These are phyloP conservation scores for Astragalus membranaceus DNA, from an alignment of 306 rosid genomes.

Conservation along the genomic window DNA sequence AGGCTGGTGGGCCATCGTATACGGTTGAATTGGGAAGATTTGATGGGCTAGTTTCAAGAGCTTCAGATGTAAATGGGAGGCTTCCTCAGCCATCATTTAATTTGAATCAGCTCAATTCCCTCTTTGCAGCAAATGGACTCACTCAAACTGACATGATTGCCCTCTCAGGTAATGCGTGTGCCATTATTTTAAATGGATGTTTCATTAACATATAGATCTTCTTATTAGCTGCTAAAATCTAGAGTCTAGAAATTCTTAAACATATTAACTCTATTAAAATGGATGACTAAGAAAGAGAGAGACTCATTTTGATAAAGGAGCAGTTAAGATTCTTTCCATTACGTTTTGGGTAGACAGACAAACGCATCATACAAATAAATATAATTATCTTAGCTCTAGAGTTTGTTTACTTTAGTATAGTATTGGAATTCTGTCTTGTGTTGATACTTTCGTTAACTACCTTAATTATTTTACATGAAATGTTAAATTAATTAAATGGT, in stretches of 20 bases:
- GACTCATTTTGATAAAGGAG: background rate
- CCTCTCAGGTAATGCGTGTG: constrained; percentile 51
- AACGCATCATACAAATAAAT: background rate
- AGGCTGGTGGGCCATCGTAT: constrained; percentile 73
- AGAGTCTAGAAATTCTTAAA: too few relatives aligned
- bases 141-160: constrained; percentile 72
- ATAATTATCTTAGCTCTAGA: background rate
- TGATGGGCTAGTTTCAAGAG: constrained; percentile 59
- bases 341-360: background rate
- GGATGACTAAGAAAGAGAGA: too few relatives aligned
- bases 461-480: background rate
- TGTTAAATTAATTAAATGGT: background rate
- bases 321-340: background rate
- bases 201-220: background rate
- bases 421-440: background rate
- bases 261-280: too few relatives aligned
- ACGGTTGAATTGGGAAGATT: constrained; percentile 67
- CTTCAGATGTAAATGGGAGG: constrained; percentile 50
- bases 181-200: background rate
- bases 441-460: background rate
- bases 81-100: constrained; percentile 48
- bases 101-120: constrained; percentile 52
- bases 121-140: constrained; percentile 49
- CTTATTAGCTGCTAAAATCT: too few relatives aligned
- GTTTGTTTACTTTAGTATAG: background rate